Conservation (phyloP, 2,329 filamentous ascomycete species). For the Colletotrichum plurivorum region DNA sequence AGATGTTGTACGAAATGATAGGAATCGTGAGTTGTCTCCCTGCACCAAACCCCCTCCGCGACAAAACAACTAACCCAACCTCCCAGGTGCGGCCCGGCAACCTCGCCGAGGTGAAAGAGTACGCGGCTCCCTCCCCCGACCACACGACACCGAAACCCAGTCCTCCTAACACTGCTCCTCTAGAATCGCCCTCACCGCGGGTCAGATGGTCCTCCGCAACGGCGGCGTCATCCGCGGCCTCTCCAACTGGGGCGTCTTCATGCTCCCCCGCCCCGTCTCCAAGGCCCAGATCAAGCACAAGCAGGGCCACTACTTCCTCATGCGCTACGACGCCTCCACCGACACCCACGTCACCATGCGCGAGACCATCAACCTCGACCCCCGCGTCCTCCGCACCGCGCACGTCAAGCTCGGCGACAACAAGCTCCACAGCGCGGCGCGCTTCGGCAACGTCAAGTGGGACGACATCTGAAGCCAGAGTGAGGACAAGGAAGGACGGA, state of each 20-base stretch:
- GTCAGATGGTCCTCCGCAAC: slow-evolving; percentile 83
- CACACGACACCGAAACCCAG: slow-evolving; percentile 11
- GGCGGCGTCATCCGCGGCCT: slow-evolving; percentile 93
- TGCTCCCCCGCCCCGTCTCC: slow-evolving; percentile 83
- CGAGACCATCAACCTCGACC: slow-evolving; percentile 85
- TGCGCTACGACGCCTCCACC: slow-evolving; percentile 90
- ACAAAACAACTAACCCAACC: slow-evolving; percentile 19
- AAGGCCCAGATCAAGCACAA: slow-evolving; percentile 88
- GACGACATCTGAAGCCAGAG: slow-evolving; percentile 45
- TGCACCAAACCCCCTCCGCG: background rate
- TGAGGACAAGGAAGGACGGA: background rate
- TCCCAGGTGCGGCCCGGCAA: slow-evolving; percentile 90
- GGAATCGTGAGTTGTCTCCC: slow-evolving; percentile 80
- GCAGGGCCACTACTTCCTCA: slow-evolving; percentile 95
- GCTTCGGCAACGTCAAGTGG: slow-evolving; percentile 67
- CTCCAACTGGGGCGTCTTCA: slow-evolving; percentile 95
- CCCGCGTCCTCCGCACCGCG: slow-evolving; percentile 88
- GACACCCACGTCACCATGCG: slow-evolving; percentile 82
- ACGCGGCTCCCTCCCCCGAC: slow-evolving; percentile 54
- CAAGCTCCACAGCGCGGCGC: slow-evolving; percentile 65
- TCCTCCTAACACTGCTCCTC: background rate
- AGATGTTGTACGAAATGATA: slow-evolving; percentile 98
- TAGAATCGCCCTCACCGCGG: slow-evolving; percentile 90
- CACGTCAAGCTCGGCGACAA: slow-evolving; percentile 87
- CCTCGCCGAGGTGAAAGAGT: slow-evolving; percentile 96